Base-by-base conservation (phyloP, 2,329 filamentous ascomycete species). In the Intubia oerlemansii region DNA sequence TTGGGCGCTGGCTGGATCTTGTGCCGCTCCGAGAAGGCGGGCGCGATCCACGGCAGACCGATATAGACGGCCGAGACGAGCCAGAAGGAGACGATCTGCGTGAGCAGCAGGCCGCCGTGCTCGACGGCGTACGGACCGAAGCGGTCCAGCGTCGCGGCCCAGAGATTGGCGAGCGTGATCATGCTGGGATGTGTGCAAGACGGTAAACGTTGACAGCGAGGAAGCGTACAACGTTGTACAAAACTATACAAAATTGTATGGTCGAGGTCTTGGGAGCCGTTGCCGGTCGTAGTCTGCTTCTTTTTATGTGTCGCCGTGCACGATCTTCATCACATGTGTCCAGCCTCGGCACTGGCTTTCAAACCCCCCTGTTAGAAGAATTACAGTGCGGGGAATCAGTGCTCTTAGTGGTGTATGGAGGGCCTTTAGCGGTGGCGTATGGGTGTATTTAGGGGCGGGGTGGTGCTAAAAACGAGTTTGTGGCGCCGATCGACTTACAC, bases 1-100 rank as follows among this genome's bases (percentile, higher is more conserved):
- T 54, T 57, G 2, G 53, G 52, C 0, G 53, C 49, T 0, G 59
- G 57, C 35, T 66, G 62, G 32, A 66, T 55, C 40, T 66, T 66
- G 47, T 66, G 61, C 5, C 47, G 48, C 7, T 46, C 45, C 0
- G 60, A 57, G 37, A 63, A 66, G 7, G 39, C 25, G 0, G 62
- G 62, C n/a, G 51, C 45, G 9, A 56, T 9, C 8, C 34, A 23
- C 36, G 60, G 56, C 10, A 66, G 48, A 1, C 40, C 42, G 15
- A 57, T 43, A 37, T 57, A 63, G 28, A 51, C 17, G 8, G 42
- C 37, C 5, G 49, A 54, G 1, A 53, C 53, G 19, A 55, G 28
- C 56, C 56, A 61, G 46, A 56, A 59, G 43, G 51, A 53, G 33
- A 58, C 1, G 12, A 53, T 2, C 27, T 60, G 56, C 17, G 57